Conservation (phyloP, 345 rosid species). For the Acer campestre region DNA sequence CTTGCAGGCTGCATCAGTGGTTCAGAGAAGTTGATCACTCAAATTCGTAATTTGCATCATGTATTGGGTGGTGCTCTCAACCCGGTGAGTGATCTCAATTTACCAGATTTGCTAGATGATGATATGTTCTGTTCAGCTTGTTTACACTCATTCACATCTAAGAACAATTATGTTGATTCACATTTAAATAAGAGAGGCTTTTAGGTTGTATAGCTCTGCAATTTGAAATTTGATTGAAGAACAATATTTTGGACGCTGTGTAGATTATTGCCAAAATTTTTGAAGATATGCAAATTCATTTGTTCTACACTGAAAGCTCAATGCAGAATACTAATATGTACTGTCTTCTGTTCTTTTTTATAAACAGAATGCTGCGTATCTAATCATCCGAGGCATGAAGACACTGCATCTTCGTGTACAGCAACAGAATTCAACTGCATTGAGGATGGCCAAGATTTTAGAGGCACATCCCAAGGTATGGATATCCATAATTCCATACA, state of each 20-base stretch:
- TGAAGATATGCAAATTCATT: neutral
- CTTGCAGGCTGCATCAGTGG: constrained; percentile 97
- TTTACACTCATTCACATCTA: neutral
- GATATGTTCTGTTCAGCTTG: neutral
- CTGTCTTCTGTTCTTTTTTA: constrained; percentile 3
- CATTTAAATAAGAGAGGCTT: neutral
- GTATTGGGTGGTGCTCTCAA: constrained; percentile 91
- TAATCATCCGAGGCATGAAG: constrained; percentile 98
- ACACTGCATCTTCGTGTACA: constrained; percentile 98
- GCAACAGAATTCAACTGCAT: constrained; percentile 92
- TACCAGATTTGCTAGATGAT: neutral
- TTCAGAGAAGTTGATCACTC: constrained; percentile 60
- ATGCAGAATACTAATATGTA: neutral
- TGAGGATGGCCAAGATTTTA: constrained; percentile 97
- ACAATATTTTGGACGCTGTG: neutral
- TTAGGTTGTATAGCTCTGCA: constrained; percentile 10
- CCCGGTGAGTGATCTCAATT: constrained; percentile 58
- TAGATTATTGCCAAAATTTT: neutral
- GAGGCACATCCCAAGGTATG: constrained; percentile 99
- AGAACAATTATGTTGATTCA: neutral
- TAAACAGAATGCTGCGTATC: constrained; percentile 85
- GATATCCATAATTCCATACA: neutral
- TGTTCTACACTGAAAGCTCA: constrained; percentile 8
- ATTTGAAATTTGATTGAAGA: constrained; percentile 1
- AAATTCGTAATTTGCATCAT: constrained; percentile 90